Evolutionary conservation across 2,329 filamentous ascomycete species (phyloP), one percentile per base, ranked within the genome.

Genomic region (Trichophyton benhamiae): DNA sequence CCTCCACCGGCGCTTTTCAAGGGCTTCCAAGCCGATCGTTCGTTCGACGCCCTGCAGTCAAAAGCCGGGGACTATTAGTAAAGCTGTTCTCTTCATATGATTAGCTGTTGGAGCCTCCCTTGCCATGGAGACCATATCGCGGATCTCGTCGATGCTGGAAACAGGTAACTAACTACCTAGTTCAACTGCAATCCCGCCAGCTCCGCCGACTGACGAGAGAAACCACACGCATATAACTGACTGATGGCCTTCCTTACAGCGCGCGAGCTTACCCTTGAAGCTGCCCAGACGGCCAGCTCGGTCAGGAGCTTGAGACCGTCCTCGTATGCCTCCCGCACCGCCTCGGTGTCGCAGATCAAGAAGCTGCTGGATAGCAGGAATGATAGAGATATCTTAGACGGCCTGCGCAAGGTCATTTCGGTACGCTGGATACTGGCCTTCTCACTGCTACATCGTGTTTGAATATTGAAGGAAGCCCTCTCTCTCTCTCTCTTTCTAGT

Each of bases 201-300:
- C 17, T 25, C 8, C 11, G 30, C 17, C 4, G 27, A 52, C 38
- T 38, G 33, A 38, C 33, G 33, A 36, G 13, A 22, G 44, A n/a
- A 7, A 38, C 11, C 48, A 55, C 6, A 7, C 2, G 3, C 15
- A 44, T 44, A 13, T 38, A 38, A 55, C 38, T 52, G 48, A 30
- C 49, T 58, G 22, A 63, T 36, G 63, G 61, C 49, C 65, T 71
- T 61, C 61, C 59, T 59, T 61, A 68, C 77, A 96, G 94, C 94
- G 72, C 88, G 94, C 76, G 94, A 97, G 77, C 86, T 99, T 72
- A 99, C 94, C 62, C 85, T 99, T 76, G 94, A 99, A 82, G 94
- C 94, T 67, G 92, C 94, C 69, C 89, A 91, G 75, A 89, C 91
- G 68, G 91, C 91, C 68, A 84, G 89, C 70, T 76, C 77, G 66